phyloP scores from a whole-genome alignment of 208 protist species.

The Crithidia thermophila region DNA sequence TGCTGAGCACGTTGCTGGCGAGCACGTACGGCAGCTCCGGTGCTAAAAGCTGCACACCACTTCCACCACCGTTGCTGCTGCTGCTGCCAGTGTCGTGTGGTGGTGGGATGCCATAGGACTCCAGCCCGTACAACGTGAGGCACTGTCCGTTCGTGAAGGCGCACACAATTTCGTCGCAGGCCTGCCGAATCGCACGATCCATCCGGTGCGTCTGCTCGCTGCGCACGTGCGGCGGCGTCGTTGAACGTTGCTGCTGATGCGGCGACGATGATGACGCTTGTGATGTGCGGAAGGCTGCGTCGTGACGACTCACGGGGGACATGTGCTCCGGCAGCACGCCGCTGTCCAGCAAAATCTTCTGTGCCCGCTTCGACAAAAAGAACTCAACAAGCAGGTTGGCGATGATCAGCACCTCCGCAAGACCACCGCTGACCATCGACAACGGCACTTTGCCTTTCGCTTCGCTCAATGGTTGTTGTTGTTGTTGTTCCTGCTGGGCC shows the following conservation, averaged over 20 bases:
- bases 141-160: conserved; percentile 47
- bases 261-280: not conserved
- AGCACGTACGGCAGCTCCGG: conserved; percentile 44
- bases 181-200: conserved; percentile 40
- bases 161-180: conserved; percentile 68
- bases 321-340: not conserved
- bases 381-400: conserved; percentile 52
- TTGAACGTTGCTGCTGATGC: not conserved
- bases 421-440: conserved; percentile 14
- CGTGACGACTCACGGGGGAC: not conserved
- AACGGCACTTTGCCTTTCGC: not conserved
- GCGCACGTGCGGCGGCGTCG: not conserved
- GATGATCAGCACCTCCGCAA: conserved; percentile 47
- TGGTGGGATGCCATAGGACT: conserved; percentile 41
- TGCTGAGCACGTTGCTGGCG: conserved; percentile 48
- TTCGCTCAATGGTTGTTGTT: not conserved
- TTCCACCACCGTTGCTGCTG: not conserved
- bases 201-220: conserved; percentile 18
- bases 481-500: conserved; percentile 11
- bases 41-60: conserved; percentile 18
- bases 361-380: conserved; percentile 50
- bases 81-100: conserved; percentile 4
- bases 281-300: no score
- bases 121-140: conserved; percentile 37
- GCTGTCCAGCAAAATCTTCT: conserved; percentile 23